Evolutionary conservation across 2,329 filamentous ascomycete genomes (phyloP).

Genomic region (Phaeophleospora eucalypticola): DNA sequence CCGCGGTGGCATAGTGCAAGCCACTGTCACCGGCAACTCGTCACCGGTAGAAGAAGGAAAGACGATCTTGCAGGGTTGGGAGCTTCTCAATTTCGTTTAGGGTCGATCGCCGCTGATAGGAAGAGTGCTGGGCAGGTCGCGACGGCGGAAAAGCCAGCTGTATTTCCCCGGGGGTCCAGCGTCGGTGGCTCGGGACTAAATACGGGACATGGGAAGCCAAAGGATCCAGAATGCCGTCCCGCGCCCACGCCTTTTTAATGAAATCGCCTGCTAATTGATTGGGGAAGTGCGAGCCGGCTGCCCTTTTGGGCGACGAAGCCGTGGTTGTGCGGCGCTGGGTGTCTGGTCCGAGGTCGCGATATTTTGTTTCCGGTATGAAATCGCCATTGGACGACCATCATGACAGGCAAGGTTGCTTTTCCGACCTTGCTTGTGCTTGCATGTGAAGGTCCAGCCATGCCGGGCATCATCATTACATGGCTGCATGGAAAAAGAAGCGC

Average conservation of each 20-base stretch:
- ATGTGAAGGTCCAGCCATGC: not conserved
- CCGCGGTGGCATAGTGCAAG: constrained; percentile 17
- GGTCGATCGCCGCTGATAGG: constrained; percentile 9
- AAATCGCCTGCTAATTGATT: not conserved
- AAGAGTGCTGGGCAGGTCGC: not conserved
- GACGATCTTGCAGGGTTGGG: constrained; percentile 16
- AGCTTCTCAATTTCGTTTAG: constrained; percentile 21
- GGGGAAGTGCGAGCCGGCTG: not conserved
- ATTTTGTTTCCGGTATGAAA: too few relatives aligned
- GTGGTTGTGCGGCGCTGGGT: not conserved
- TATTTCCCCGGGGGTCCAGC: constrained; percentile 13
- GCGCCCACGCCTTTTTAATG: not conserved
- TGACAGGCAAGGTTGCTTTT: too few relatives aligned
- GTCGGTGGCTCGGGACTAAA: constrained; percentile 12
- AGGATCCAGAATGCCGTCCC: not conserved
- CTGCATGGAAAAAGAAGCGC: not conserved
- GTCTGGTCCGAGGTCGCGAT: not conserved
- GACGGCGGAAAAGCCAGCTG: constrained; percentile 12
- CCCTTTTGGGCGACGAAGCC: not conserved
- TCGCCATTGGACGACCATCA: too few relatives aligned
- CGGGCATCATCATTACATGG: not conserved
- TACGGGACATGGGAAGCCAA: constrained; percentile 8
- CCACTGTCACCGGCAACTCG: constrained; percentile 19
- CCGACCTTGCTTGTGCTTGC: not conserved
- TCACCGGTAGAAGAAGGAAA: constrained; percentile 10